phyloP scores from a whole-genome alignment of 257 asterid genomes.

The Nicotiana sylvestris region DNA sequence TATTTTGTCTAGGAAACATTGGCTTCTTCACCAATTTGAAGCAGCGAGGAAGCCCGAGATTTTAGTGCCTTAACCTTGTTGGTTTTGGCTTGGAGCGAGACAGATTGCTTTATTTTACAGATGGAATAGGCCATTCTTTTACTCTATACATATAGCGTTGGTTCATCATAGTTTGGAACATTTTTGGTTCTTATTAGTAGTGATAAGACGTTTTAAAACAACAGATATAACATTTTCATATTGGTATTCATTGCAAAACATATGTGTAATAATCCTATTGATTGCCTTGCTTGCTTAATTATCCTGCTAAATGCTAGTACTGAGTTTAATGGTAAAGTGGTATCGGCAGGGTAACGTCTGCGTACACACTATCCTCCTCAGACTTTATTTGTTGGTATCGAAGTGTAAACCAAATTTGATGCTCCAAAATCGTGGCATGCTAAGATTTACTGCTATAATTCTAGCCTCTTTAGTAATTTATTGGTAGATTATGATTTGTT shows the following conservation, averaged over 20 bases:
- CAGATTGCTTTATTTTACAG: not conserved
- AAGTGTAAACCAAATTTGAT: not conserved
- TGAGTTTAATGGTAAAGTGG: not conserved
- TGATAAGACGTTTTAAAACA: not conserved
- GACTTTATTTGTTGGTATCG: not conserved
- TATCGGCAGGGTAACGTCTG: too few relatives aligned
- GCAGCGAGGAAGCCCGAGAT: constrained; percentile 29
- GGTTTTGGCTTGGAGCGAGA: not conserved
- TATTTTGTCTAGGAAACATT: constrained; percentile 74
- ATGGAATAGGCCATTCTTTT: not conserved
- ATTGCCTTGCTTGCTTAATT: not conserved
- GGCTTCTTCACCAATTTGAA: constrained; percentile 55
- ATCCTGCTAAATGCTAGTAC: not conserved
- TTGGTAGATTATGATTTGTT: not conserved
- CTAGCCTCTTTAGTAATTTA: not conserved
- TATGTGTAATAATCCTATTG: not conserved
- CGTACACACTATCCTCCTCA: too few relatives aligned
- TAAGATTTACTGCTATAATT: too few relatives aligned
- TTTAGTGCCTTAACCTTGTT: constrained; percentile 16
- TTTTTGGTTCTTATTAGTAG: constrained; percentile 2
- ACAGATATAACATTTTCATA: not conserved
- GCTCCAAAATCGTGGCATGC: not conserved
- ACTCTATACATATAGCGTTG: not conserved
- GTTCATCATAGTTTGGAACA: constrained; percentile 4
- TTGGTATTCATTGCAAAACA: not conserved